Evolutionary conservation across 371 early-diverging fungal species (phyloP), one percentile per base, ranked within the genome.

Genomic region (Mucor velutinosus): DNA sequence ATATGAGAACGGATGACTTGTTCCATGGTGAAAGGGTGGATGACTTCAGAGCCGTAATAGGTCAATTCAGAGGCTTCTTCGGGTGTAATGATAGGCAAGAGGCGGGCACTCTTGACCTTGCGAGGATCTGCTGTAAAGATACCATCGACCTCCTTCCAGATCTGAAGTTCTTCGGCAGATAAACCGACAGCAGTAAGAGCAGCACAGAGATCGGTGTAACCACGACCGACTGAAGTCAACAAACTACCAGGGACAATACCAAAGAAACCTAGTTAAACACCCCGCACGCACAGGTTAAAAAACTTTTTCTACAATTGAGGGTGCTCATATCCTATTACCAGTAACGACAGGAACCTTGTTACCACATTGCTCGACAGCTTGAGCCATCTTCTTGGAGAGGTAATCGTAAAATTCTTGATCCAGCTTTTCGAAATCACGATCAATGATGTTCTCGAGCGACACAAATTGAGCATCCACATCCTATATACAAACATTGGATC

Each of bases 61-160:
- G 99, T 98, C 74, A 98, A 80, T 79, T 99, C 99, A n/a, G 99
- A 92, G 0, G 98, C 99, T 77, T 99, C 99, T 76, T 98, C 98
- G 15, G 99, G 98, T 17, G 96, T 93, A 70, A 99, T 97, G 60
- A 89, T 88, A 19, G 92, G 86, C 37, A 99, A 87, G 43, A 97
- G 84, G 15, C 93, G 84, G n/a, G 99, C 99, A 7, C 81, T 73
- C 37, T 90, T 88, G n/a, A 94, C 97, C 67, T 97, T 97, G 60
- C 97, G 92, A n/a, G 99, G 99, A 73, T 99, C 99, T 0, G 99
- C 99, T 0, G 98, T 98, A 70, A 96, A 99, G 66, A 99, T 97
- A 59, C 99, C 99, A 70, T 98, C 99, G 4, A 99, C 99, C 69
- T 99, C 99, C 77, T 99, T 99, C 98, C 98, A 98, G 21, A 99